Evolutionary conservation across 257 asterid species (phyloP), one percentile per base, ranked within the genome.

Genomic region (Rauvolfia tetraphylla): DNA sequence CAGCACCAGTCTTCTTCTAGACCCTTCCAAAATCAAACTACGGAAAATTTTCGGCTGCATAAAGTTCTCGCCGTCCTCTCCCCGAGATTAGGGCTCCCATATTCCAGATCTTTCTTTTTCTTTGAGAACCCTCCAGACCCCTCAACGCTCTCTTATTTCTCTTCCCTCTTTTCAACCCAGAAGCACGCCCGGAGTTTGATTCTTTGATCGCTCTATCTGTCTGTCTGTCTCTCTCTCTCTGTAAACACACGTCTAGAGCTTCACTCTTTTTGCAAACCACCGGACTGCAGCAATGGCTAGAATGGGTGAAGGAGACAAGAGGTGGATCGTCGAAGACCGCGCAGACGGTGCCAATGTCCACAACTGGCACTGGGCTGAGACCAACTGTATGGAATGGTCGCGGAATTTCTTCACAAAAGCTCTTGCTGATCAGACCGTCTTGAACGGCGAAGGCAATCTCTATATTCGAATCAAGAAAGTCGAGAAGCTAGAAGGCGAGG

Each of bases 291-390:
- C n/a, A 72, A 94, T 94, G 98, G 98, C 98, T 49, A 90, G 56
- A 79, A 1, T 88, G 75, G 98, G 98, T 5, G 97, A 92, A 82
- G 98, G 98, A 29, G 98, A 95, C 88, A 88, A 89, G 76, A 86
- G 99, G 11, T 95, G 98, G 99, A 95, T 95, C 89, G 99, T 95
- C 1, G 92, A 91, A 74, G 99, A 95, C 82, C 93, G 98, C 1
- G 80, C 96, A 27, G 99, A 95, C 79, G 99, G 99, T 74, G 82
- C 98, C 80, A 95, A 95, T 76, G 98, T 95, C 78, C 98, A 95
- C 88, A 91, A 95, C 71, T 95, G 98, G 98, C 98, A 95, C 87
- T 95, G 98, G 99, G 83, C 98, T 4, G 97, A 94, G 68, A 94
- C 97, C 31, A 78, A 94, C 71, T 94, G 98, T 79, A 86, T 94